Evolutionary conservation across 768 basidiomycete genomes (phyloP), one percentile per base, ranked within the genome.

Genomic region (Strobilomyces dryophilus): DNA sequence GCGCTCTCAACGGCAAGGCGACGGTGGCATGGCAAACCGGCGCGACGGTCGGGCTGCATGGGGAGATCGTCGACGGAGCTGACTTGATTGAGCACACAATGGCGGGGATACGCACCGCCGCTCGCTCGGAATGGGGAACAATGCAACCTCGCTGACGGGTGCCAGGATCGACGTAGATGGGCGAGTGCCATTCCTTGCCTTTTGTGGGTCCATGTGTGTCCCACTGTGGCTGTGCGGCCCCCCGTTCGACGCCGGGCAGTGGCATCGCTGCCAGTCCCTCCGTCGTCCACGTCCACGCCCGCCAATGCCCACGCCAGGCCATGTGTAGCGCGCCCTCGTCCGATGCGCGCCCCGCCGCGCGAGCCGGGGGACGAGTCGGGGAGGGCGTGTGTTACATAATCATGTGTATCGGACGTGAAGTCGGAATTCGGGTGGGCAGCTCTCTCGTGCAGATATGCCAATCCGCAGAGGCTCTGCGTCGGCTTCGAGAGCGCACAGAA

Each of bases 391-490:
- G 34, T 52, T 52, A 52, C 51, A 47, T 52, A 52, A 52, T 41
- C 51, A 42, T 20, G 29, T 32, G 10, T 11, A 6, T 41, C 64
- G 57, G 45, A 52, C 64, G 53, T 50, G 51, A 44, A 12, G 10
- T 17, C 12, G 35, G 35, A 36, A 4, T 42, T 15, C 42, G 5
- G 17, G 42, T 36, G 42, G 26, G 35, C 64, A n/a, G 27, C 27
- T 27, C 27, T 61, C 52, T 50, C 32, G 24, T 39, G 43, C 54
- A 60, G 59, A 58, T 53, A 76, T 74, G 66, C 80, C 81, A 67
- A 74, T 75, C 57, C 82, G 86, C 61, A 77, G 85, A 58, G 75
- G 82, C 26, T 87, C 86, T 51, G 83, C 82, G 9, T 78, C 81
- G 50, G 73, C 76, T 37, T 74, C 76, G 21, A 79, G 81, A 50